phyloP scores from a whole-genome alignment of 2,329 filamentous ascomycete genomes.

The Trichoderma hamatum region DNA sequence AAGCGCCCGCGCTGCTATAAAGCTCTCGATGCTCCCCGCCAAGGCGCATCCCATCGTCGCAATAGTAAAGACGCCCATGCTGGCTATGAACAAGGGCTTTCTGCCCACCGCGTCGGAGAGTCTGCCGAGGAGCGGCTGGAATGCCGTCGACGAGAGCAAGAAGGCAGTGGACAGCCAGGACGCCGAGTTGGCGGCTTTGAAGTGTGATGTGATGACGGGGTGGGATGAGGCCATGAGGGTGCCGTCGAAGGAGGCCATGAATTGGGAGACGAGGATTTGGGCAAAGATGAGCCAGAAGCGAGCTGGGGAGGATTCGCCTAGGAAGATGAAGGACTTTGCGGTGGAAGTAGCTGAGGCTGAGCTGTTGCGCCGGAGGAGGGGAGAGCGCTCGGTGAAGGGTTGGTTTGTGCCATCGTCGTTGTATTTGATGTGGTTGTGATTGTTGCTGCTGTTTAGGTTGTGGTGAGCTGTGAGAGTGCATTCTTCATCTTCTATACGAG shows the following conservation, averaged over 20 bases:
- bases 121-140: constrained; percentile 74
- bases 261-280: constrained; percentile 60
- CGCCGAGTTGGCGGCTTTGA: constrained; percentile 74
- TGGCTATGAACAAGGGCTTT: constrained; percentile 66
- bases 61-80: constrained; percentile 63
- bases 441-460: background rate
- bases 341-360: background rate
- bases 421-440: constrained; percentile 19
- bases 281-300: constrained; percentile 67
- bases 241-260: constrained; percentile 69
- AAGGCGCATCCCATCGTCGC: constrained; percentile 72
- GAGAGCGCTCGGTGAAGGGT: constrained; percentile 33
- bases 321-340: constrained; percentile 37
- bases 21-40: constrained; percentile 67
- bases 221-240: constrained; percentile 83
- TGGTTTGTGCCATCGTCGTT: background rate
- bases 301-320: constrained; percentile 50
- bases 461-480: background rate
- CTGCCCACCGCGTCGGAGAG: constrained; percentile 74
- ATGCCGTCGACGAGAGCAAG: constrained; percentile 73
- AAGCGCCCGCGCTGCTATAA: constrained; percentile 70
- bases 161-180: constrained; percentile 84
- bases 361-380: constrained; percentile 32
- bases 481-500: background rate
- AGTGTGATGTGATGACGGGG: constrained; percentile 80